These are phyloP conservation scores for Neurospora sp. DNA, from an alignment of 495 filamentous ascomycete species.

Conservation along the genomic window DNA sequence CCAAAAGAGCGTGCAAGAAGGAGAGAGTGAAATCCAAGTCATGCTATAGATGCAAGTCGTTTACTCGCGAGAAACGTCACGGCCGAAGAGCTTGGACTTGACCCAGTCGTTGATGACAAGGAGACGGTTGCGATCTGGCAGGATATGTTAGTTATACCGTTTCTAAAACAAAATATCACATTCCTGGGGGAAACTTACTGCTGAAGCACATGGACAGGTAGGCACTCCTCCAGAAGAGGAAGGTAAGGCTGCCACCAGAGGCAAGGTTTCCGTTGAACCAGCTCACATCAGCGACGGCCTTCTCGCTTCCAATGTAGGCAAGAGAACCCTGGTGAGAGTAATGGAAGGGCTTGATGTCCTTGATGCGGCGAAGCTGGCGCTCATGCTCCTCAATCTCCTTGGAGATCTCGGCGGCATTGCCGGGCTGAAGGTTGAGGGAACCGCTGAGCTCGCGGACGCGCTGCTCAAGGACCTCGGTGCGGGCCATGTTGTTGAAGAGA, in stretches of 20 bases:
- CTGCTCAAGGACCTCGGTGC: conserved; percentile 68
- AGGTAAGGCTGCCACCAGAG: conserved; percentile 69
- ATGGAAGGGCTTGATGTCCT: conserved; percentile 92
- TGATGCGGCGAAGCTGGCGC: conserved; percentile 76
- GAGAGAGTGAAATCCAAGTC: not conserved
- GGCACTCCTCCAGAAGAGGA: conserved; percentile 92
- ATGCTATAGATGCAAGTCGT: conserved; percentile 2
- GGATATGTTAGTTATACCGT: conserved; percentile 9
- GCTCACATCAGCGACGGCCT: conserved; percentile 93
- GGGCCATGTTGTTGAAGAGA: conserved; percentile 96
- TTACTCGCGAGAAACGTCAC: conserved; percentile 91
- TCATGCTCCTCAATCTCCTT: conserved; percentile 76
- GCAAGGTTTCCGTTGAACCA: conserved; percentile 97
- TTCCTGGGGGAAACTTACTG: conserved; percentile 49
- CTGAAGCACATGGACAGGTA: conserved; percentile 99
- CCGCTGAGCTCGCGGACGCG: conserved; percentile 54
- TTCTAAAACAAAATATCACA: not conserved
- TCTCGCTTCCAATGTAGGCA: conserved; percentile 97
- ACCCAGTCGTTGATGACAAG: conserved; percentile 90
- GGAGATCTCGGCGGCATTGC: conserved; percentile 52
- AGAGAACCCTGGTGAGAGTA: conserved; percentile 95
- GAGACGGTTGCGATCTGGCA: conserved; percentile 73
- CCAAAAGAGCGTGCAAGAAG: not conserved
- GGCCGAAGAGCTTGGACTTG: conserved; percentile 90
- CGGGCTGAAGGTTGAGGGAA: conserved; percentile 39